Conservation (phyloP, 1,284 basidiomycete species). For the Pisolithus thermaeus region DNA sequence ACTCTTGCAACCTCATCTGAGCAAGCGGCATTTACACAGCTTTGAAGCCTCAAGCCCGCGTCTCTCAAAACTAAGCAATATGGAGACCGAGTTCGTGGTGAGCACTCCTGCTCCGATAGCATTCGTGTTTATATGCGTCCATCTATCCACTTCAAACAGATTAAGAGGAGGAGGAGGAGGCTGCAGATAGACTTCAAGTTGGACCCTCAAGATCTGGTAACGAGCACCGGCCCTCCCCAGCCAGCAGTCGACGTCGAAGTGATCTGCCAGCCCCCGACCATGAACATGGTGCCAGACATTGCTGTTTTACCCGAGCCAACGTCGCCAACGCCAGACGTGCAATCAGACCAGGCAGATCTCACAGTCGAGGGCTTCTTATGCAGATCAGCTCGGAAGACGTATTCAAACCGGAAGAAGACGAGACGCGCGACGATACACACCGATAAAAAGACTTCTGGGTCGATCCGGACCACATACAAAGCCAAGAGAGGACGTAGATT, state of each 20-base stretch:
- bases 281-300: conserved; percentile 13
- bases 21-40: no score
- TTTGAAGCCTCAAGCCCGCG: no score
- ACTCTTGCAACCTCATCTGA: no score
- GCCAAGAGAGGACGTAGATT: conserved; percentile 16
- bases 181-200: conserved; percentile 1
- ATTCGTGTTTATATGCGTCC: not conserved
- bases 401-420: not conserved
- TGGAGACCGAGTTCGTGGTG: not conserved
- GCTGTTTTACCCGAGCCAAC: conserved; percentile 13
- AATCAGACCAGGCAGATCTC: conserved; percentile 7
- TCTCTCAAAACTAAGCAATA: not conserved
- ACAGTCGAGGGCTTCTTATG: conserved; percentile 27
- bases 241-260: not conserved
- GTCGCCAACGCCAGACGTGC: no score
- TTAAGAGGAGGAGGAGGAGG: conserved; percentile 27
- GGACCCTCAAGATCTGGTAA: not conserved
- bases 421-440: not conserved
- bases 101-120: not conserved
- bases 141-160: conserved; percentile 11
- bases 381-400: conserved; percentile 1
- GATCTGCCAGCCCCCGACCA: not conserved
- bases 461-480: not conserved
- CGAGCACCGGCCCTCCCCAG: not conserved
- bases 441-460: not conserved